Evolutionary conservation across 768 basidiomycete species (phyloP), one percentile per base, ranked within the genome.

Genomic region (Trametes gibbosa): DNA sequence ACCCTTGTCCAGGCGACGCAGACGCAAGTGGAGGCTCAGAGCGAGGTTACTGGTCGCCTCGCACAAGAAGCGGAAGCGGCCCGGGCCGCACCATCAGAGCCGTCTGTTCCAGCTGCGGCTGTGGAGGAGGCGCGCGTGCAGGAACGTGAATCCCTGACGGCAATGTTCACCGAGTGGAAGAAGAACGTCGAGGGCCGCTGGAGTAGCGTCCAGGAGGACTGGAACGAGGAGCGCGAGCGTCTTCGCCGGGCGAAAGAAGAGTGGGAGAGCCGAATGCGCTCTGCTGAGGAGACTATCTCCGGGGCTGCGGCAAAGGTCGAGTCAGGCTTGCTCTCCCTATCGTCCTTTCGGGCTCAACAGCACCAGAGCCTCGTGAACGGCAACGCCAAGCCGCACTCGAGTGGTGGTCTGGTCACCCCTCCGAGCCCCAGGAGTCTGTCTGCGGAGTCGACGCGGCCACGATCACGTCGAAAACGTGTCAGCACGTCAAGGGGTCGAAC

Each of bases 151-250:
- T 78, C 79, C 0, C 70, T 86, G 40, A 82, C 78, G 13, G 74
- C 76, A 21, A 78, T 86, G 69, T 74, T 89, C 29, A 73, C 76
- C 19, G 84, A 86, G 41, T 95, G 92, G 90, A 89, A 87, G 70
- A 85, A 83, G 66, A 77, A 75, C 12, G 84, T 95, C 23, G 92
- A 95, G 65, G 88, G 86, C 9, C 83, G 86, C 50, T 95, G 92
- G 92, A 81, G 76, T 35, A 75, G 72, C 27, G 86, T 95, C 32
- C 84, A 87, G 65, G 87, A 91, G 63, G 89, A 90, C 55, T 97
- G 93, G 93, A 80, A 79, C 1, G 77, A 82, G 37, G 95, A 97
- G 72, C 79, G 93, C 4, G 87, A 88, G 60, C 79, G 91, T 19
- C 77, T 97, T 12, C 77, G 79, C 40, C 76, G 80, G 19, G 92